These are phyloP conservation scores for Phalaenopsis equestris DNA, from an alignment of 106 monocot genomes.

Conservation along the genomic window DNA sequence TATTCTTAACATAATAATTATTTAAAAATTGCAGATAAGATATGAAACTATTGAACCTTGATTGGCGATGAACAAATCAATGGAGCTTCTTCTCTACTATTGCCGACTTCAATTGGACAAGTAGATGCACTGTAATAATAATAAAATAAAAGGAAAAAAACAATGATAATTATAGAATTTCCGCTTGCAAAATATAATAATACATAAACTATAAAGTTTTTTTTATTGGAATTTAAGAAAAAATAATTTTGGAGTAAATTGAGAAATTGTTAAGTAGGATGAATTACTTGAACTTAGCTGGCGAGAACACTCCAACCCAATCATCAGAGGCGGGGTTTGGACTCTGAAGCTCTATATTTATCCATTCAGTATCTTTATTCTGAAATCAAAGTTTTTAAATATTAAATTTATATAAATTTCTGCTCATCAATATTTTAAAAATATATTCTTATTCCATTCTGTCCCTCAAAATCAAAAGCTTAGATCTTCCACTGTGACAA, in stretches of 20 bases:
- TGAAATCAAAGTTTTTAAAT: constrained; percentile 10
- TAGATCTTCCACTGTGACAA: too few species aligned
- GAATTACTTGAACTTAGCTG: constrained; percentile 72
- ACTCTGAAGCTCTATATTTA: constrained; percentile 32
- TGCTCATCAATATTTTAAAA: too few species aligned
- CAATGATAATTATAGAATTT: background rate
- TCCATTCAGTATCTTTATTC: constrained; percentile 69
- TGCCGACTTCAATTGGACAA: constrained; percentile 29
- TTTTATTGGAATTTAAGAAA: background rate
- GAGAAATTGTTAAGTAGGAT: background rate
- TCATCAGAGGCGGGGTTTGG: constrained; percentile 37
- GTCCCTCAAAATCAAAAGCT: too few species aligned
- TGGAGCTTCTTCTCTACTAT: constrained; percentile 36
- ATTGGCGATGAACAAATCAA: constrained; percentile 76
- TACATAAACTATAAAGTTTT: background rate
- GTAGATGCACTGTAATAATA: constrained; percentile 41
- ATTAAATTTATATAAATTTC: background rate
- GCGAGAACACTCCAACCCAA: constrained; percentile 97
- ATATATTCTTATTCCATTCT: too few species aligned
- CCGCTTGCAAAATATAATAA: background rate
- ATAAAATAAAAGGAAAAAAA: background rate
- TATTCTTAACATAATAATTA: too few species aligned
- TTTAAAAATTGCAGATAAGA: too few species aligned
- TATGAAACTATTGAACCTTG: constrained; percentile 32
- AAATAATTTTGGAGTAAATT: background rate